Evolutionary conservation across 192 early-diverging fungal species (phyloP), one percentile per base, ranked within the genome.

Genomic region (Backusella tarrabulga): DNA sequence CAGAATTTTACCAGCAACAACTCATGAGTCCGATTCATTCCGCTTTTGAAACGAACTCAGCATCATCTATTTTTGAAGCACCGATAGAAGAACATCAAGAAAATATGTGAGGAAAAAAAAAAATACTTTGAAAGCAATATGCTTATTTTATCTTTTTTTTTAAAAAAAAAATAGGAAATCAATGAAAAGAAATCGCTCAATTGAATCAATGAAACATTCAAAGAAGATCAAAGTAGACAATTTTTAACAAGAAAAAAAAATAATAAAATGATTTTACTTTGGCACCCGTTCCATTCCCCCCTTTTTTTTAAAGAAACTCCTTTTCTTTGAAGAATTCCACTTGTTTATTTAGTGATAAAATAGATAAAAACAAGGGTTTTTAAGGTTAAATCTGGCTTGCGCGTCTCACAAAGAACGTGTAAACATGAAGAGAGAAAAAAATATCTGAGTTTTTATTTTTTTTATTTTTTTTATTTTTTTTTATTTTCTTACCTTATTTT

Each of bases 1-100:
- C 56, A 63, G 56, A 63, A 29, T 63, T 63, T 29, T 63, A 63
- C 26, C 56, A 70, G 36, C 68, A 35, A 38, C 34, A 70, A 26
- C 21, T 70, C 21, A 70, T 23, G 68, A 70, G 68, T 38, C 68
- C 68, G 38, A 70, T 70, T 35, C 68, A 70, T 41, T 70, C 68
- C 36, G 56, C 56, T 29, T 63, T 63, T 63, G 56, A 63, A 63
- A 63, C 11, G 12, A 63, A 63, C 56, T 63, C 56, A 63, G 56
- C 56, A 63, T 12, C 56, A 26, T 63, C 56, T 0, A 29, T 63
- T 29, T 63, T 63, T 63, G 23, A 63, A 63, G 3, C 21, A 29
- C 56, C 56, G 56, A 63, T 63, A 63, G 56, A 8, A 21, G 52
- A 63, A 63, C 23, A 29, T 3, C 21, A 56, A 21, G 54, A 44